Percentiles rank a stretch among this genome's conserved stretches.
Evolutionary conservation across 257 asterid species (phyloP).

Genomic region (Solanum sejunctum): DNA sequence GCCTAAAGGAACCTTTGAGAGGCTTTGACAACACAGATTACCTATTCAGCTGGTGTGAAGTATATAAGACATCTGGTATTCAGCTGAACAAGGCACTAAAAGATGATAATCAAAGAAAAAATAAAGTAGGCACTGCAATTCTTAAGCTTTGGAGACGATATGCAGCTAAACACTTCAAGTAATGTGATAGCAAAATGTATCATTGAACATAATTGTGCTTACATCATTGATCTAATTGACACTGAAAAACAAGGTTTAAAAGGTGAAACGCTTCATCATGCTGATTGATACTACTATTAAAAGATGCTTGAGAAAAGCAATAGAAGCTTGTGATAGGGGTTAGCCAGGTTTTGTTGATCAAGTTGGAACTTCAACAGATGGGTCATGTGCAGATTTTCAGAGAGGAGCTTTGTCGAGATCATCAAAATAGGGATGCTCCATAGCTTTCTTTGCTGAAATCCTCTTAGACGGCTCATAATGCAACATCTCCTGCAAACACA

Average conservation of each 20-base stretch:
- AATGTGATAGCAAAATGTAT: neutral
- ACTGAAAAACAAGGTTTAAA: neutral
- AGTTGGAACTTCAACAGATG: neutral
- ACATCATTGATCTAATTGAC: neutral
- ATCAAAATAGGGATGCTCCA: constrained; percentile 88
- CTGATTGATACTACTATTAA: neutral
- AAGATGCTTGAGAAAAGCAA: constrained; percentile 12
- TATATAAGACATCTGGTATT: neutral
- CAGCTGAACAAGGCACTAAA: neutral
- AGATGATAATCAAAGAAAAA: neutral
- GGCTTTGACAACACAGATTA: neutral
- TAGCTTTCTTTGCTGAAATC: constrained; percentile 94
- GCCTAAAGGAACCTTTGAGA: neutral
- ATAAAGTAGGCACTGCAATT: neutral
- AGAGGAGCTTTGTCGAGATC: constrained; percentile 51
- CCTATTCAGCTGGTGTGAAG: neutral
- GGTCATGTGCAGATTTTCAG: neutral
- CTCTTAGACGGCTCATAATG: constrained; percentile 79
- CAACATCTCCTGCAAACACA: constrained; percentile 66
- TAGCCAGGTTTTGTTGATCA: neutral
- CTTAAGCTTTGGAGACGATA: neutral
- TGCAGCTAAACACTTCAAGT: neutral
- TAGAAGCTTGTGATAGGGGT: neutral
- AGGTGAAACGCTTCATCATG: neutral
- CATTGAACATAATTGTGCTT: neutral